These are phyloP conservation scores for Fremontodendron californicum DNA, from an alignment of 345 rosid genomes.

Conservation along the genomic window DNA sequence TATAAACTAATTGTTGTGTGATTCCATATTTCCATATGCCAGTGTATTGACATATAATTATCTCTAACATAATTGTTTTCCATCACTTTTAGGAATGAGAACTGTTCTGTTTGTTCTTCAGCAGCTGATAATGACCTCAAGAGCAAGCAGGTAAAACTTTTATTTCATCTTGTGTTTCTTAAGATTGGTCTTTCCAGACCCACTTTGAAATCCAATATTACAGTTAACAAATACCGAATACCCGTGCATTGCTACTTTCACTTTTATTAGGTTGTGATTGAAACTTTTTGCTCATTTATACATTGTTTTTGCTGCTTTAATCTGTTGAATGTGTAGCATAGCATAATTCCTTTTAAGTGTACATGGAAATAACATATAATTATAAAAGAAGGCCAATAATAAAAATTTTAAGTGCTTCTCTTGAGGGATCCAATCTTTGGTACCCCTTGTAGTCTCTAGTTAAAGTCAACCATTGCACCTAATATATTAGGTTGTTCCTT, in stretches of 20 bases:
- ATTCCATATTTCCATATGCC: background rate
- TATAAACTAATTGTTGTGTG: background rate
- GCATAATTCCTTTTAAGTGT: no score
- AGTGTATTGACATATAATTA: background rate
- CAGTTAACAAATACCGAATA: background rate
- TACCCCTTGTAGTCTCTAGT: no score
- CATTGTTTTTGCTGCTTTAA: no score
- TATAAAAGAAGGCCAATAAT: no score
- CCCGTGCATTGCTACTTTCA: background rate
- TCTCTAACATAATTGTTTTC: slow-evolving; percentile 14
- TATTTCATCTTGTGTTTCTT: background rate
- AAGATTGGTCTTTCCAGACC: background rate
- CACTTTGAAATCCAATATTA: background rate
- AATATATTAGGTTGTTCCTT: no score
- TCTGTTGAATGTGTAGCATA: no score
- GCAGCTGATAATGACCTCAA: slow-evolving; percentile 49
- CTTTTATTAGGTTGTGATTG: no score
- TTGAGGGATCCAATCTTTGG: no score
- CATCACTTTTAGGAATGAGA: slow-evolving; percentile 43
- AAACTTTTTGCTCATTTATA: no score
- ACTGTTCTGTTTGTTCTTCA: slow-evolving; percentile 40
- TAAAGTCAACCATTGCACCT: no score
- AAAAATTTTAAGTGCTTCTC: no score
- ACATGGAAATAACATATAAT: no score
- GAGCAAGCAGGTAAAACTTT: slow-evolving; percentile 57